These are phyloP conservation scores for Microbotryum silenes-acaulis DNA, from an alignment of 1,284 basidiomycete genomes.

Conservation along the genomic window DNA sequence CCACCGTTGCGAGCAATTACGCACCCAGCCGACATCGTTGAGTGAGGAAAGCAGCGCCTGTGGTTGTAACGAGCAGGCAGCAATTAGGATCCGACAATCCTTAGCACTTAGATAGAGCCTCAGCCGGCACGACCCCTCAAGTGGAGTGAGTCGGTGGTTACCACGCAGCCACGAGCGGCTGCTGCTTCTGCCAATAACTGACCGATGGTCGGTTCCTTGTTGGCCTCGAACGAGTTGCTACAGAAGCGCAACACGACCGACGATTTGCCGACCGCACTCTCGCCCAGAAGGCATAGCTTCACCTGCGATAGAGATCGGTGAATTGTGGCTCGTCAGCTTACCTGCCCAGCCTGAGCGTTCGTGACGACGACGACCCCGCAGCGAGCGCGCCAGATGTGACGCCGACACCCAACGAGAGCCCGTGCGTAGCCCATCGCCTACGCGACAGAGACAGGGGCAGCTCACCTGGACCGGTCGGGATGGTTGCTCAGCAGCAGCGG, in stretches of 20 bases:
- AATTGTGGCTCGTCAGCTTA: background rate
- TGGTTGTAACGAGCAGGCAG: background rate
- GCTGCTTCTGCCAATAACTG: slow-evolving; percentile 47
- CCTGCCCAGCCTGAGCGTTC: background rate
- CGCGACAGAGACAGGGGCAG: too few species aligned
- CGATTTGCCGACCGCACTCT: slow-evolving; percentile 99
- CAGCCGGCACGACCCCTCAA: too few species aligned
- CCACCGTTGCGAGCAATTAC: background rate
- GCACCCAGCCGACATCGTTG: slow-evolving; percentile 44
- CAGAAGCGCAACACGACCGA: slow-evolving; percentile 97
- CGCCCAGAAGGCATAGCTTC: slow-evolving; percentile 48
- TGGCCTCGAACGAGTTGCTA: slow-evolving; percentile 86
- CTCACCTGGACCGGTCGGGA: too few species aligned
- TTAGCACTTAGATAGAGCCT: too few species aligned
- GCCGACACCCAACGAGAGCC: too few species aligned
- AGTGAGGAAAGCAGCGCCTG: slow-evolving; percentile 46
- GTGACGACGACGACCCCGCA: too few species aligned
- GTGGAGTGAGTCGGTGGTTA: background rate
- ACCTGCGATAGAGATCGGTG: background rate
- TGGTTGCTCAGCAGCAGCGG: too few species aligned
- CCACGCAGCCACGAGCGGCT: background rate
- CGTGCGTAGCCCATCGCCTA: too few species aligned
- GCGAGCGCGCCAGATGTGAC: too few species aligned
- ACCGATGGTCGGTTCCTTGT: slow-evolving; percentile 97
- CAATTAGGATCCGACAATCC: slow-evolving; percentile 3